Conservation (phyloP, 169 alveolate genomes). For the Eimeria acervulina region DNA sequence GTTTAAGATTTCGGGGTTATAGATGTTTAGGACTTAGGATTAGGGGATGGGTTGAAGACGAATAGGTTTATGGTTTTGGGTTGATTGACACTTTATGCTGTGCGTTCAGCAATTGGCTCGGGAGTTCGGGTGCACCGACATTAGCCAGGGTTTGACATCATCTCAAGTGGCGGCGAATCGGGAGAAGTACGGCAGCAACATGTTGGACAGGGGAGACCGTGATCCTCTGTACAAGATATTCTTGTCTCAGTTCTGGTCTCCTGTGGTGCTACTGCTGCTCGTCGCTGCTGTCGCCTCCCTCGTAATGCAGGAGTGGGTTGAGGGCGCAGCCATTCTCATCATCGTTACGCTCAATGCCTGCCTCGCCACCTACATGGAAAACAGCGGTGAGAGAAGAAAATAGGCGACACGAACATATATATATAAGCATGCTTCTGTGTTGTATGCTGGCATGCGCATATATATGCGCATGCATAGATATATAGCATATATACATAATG, state of each 20-base stretch:
- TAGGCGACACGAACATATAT: not conserved
- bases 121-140: conserved; percentile 88
- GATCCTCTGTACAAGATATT: conserved; percentile 93
- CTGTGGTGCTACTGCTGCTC: conserved; percentile 91
- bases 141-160: conserved; percentile 87
- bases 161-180: conserved; percentile 89
- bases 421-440: no score
- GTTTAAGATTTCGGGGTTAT: no score
- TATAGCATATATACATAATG: no score
- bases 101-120: conserved; percentile 85
- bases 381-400: conserved; percentile 82
- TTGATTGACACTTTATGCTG: no score
- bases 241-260: conserved; percentile 91
- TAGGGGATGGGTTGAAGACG: not conserved
- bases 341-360: conserved; percentile 94
- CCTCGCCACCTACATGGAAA: conserved; percentile 96
- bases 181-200: conserved; percentile 92
- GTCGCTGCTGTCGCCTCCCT: conserved; percentile 92
- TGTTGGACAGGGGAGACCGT: conserved; percentile 91
- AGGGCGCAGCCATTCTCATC: conserved; percentile 93
- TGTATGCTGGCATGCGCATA: no score
- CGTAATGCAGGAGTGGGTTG: conserved; percentile 93
- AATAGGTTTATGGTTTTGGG: no score
- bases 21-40: not conserved
- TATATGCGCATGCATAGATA: not conserved